Evolutionary conservation across 441 rosid genomes (phyloP), one percentile per base, ranked within the genome.

Genomic region (Pelargonium australe): DNA sequence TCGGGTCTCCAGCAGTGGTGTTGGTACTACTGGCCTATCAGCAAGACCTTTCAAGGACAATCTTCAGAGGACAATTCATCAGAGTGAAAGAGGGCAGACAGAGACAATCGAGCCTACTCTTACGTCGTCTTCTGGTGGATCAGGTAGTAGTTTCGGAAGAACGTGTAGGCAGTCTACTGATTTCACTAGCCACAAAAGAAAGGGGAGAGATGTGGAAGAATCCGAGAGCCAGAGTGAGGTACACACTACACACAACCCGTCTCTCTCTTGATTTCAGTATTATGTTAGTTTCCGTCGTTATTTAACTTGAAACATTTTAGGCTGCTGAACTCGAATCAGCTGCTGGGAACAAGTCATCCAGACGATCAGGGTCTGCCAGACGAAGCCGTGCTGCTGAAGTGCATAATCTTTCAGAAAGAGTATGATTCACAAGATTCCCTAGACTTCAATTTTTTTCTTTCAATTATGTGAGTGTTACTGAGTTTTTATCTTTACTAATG

Each of bases 331-430:
- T 77, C 1, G 83, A 84, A 66, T 73, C 81, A 25, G 73, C 76
- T 16, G 62, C 63, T 7, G 81, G 71, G 62, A 76, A 80, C 73
- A 85, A 84, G 70, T 74, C 85, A 58, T 70, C 77, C 41, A 82
- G 70, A 55, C 76, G 79, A 73, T 77, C 85, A 20, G 89, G 91
- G 63, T 82, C 92, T 57, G 51, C 82, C 5, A 84, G 87, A 64
- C 79, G 85, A 78, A 85, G 80, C 31, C 92, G 92, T 62, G 89
- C 92, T 43, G 86, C 95, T 12, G 90, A 87, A 87, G 90, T 89
- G 69, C 95, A 89, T 73, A 89, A 89, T 76, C 90, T 84, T 67
- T 89, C 92, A 0, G 90, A 89, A 75, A 87, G 92, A 80, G 95
- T 87, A 81, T 9, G 72, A 34, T n/a, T 63, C 44, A 57, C 1